Conservation (phyloP, 2,329 filamentous ascomycete genomes). For the Hymenoscyphus fructigenus region DNA sequence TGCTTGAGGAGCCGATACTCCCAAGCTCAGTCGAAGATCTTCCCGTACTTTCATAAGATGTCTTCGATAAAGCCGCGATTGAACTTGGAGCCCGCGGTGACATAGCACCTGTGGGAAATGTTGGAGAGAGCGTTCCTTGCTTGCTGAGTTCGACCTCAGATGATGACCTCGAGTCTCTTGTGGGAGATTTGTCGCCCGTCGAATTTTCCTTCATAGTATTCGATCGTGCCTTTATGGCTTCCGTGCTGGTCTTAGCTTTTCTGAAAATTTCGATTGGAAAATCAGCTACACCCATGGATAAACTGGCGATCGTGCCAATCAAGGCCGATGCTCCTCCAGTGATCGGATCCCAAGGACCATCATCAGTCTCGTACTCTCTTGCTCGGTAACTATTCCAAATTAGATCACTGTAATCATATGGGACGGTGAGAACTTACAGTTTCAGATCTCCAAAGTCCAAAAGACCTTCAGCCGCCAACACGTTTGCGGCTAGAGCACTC, state of each 20-base stretch:
- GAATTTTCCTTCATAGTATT: slow-evolving; percentile 15
- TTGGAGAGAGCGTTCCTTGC: background rate
- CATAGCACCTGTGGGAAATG: slow-evolving; percentile 4
- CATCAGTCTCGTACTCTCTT: slow-evolving; percentile 72
- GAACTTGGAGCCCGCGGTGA: slow-evolving; percentile 14
- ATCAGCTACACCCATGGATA: slow-evolving; percentile 81
- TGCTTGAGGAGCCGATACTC: slow-evolving; percentile 21
- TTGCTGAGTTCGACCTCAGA: slow-evolving; percentile 23
- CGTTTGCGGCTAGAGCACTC: slow-evolving; percentile 70
- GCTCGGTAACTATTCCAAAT: slow-evolving; percentile 45
- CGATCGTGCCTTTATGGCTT: slow-evolving; percentile 14
- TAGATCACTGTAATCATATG: background rate
- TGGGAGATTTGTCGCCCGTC: slow-evolving; percentile 15
- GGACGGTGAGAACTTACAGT: slow-evolving; percentile 51
- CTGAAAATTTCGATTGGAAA: slow-evolving; percentile 60
- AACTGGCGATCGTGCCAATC: slow-evolving; percentile 76
- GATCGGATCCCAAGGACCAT: slow-evolving; percentile 77
- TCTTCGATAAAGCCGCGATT: slow-evolving; percentile 22
- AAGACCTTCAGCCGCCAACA: slow-evolving; percentile 62
- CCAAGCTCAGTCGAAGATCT: slow-evolving; percentile 21
- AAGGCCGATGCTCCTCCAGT: slow-evolving; percentile 75
- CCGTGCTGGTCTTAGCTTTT: slow-evolving; percentile 29
- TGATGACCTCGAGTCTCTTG: slow-evolving; percentile 15
- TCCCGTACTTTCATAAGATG: slow-evolving; percentile 29
- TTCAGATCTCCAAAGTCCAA: slow-evolving; percentile 71